Base-by-base conservation (phyloP, 495 filamentous ascomycete species). In the Staphylotrichum tortipilum region DNA sequence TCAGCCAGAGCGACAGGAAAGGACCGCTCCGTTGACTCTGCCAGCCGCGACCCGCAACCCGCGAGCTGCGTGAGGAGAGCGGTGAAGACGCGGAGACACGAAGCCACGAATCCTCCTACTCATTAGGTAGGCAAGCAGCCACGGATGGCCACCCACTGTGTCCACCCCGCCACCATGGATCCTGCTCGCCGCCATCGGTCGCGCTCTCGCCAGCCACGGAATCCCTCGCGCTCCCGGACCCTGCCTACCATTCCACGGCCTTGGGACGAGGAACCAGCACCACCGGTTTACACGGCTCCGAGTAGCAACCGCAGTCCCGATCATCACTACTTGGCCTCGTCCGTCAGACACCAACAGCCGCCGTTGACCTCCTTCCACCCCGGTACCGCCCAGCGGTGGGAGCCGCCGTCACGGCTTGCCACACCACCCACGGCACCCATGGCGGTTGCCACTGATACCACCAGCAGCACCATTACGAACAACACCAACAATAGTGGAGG, bases 211-310 rank as follows among this genome's bases (percentile, higher is more conserved):
- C 48, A 44, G 23, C 40, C 36, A n/a, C 7, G 18, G 24, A n/a
- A 29, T 19, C 1, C 21, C 42, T 26, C 19, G 11, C 24, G 42
- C 7, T 11, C 23, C 22, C 24, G 12, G 6, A 9, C 31, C 0
- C 48, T 17, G 1, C 21, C 48, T 8, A 3, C 21, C 19, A 34
- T 26, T 43, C 12, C 18, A 15, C 17, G 36, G 1, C 22, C 8
- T 2, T 9, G 45, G 41, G 64, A 65, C 31, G 54, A 67, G 49
- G 56, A 64, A 18, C 65, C 59, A 41, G 24, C 55, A n/a, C n/a
- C 60, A 41, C 58, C 63, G 35, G 9, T n/a, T 12, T 68, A 59
- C 44, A 59, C 61, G 47, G 57, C 64, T 36, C 50, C 57, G 19
- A 66, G 56, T 55, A 56, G 52, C 28, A 61, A 58, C 37, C 53